Percentiles rank a stretch among this genome's conserved stretches.
phyloP scores from a whole-genome alignment of 805 yeast genomes.

The Cyberlindnera euphorbiiphila region DNA sequence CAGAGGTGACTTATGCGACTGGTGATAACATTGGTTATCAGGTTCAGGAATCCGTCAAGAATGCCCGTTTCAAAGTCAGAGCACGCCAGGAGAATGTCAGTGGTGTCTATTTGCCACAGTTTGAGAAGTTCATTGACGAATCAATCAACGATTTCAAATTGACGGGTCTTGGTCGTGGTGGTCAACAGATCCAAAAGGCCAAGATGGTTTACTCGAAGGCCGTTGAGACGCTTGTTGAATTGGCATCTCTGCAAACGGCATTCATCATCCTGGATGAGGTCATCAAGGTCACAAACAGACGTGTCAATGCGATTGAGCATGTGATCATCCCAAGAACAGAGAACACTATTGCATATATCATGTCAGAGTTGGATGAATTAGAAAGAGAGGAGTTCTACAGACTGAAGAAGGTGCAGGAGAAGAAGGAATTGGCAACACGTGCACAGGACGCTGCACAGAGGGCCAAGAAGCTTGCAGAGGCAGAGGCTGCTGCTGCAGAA shows the following conservation, averaged over 20 bases:
- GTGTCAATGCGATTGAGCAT: conserved; percentile 98
- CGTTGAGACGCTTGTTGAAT: conserved; percentile 93
- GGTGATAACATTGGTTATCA: conserved; percentile 95
- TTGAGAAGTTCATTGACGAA: conserved; percentile 80
- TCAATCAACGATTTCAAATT: conserved; percentile 88
- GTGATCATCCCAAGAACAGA: conserved; percentile 97
- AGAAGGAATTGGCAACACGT: conserved; percentile 28
- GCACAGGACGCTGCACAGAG: conserved; percentile 30
- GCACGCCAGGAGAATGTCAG: conserved; percentile 95
- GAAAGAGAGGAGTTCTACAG: conserved; percentile 98
- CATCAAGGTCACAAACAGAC: conserved; percentile 94
- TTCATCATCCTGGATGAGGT: conserved; percentile 96
- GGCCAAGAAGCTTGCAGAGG: conserved; percentile 28
- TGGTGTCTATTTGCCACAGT: conserved; percentile 92
- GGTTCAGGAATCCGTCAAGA: conserved; percentile 89
- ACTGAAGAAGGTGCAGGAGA: conserved; percentile 72
- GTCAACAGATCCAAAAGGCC: conserved; percentile 95
- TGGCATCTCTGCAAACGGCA: conserved; percentile 95
- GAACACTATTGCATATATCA: conserved; percentile 87
- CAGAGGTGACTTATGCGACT: conserved; percentile 96
- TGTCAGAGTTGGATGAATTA: conserved; percentile 93
- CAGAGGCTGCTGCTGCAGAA: conserved; percentile 21
- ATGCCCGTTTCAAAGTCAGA: conserved; percentile 84
- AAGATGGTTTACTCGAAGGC: conserved; percentile 90
- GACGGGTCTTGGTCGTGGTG: conserved; percentile 98